phyloP scores from a whole-genome alignment of 768 basidiomycete species.

The Lactarius pseudohatsudake region DNA sequence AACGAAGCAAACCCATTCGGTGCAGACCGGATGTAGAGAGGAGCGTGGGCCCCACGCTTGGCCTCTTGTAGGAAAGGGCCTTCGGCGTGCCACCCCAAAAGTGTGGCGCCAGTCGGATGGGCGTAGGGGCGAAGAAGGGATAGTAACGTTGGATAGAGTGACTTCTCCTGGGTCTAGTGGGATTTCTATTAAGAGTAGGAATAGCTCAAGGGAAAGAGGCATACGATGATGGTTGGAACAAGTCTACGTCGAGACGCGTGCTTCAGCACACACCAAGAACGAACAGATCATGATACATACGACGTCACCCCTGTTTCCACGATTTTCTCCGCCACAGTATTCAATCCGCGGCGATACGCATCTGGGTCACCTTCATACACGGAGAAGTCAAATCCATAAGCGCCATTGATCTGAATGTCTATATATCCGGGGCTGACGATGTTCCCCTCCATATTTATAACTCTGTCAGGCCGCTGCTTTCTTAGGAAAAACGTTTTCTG shows the following conservation, averaged over 20 bases:
- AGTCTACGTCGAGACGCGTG: conserved; percentile 25
- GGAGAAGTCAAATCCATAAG: conserved; percentile 85
- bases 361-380: conserved; percentile 72
- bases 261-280: conserved; percentile 6
- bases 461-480: conserved; percentile 57
- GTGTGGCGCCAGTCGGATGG: conserved; percentile 59
- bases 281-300: conserved; percentile 47
- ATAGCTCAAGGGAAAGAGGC: conserved; percentile 29
- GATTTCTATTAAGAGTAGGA: background rate
- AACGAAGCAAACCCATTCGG: conserved; percentile 64
- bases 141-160: conserved; percentile 69
- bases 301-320: conserved; percentile 88
- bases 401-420: conserved; percentile 90
- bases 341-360: conserved; percentile 65
- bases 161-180: conserved; percentile 71
- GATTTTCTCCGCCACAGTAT: conserved; percentile 70
- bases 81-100: conserved; percentile 90
- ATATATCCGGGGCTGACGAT: conserved; percentile 85
- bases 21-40: conserved; percentile 61
- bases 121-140: conserved; percentile 67
- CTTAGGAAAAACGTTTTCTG: conserved; percentile 68
- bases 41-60: conserved; percentile 85
- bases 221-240: conserved; percentile 56
- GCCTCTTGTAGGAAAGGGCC: conserved; percentile 82
- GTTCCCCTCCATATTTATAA: conserved; percentile 72